Evolutionary conservation across 805 yeast genomes (phyloP).

Genomic region (Kluyveromyces lactis): DNA sequence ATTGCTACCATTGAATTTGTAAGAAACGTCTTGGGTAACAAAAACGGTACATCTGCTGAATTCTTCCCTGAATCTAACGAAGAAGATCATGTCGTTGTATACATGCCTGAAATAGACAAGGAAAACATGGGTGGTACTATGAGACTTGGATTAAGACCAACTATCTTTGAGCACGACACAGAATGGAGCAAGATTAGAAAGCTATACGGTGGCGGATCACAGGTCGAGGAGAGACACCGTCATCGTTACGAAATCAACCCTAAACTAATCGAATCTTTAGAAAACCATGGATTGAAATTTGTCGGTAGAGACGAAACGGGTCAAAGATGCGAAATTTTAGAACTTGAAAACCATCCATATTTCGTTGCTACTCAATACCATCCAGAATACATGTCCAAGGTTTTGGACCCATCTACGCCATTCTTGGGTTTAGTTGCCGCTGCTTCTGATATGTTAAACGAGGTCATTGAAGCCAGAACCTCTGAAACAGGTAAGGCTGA

Average conservation of each 20-base stretch:
- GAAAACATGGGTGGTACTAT: conserved; percentile 96
- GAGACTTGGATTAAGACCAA: conserved; percentile 94
- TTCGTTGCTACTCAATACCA: conserved; percentile 96
- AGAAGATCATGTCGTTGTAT: conserved; percentile 65
- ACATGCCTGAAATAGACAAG: conserved; percentile 98
- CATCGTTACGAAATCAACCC: conserved; percentile 98
- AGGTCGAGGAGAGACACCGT: conserved; percentile 90
- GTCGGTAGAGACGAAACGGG: conserved; percentile 91
- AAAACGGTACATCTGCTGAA: conserved; percentile 73
- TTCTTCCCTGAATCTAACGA: conserved; percentile 58
- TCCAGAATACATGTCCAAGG: conserved; percentile 96
- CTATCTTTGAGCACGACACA: conserved; percentile 62
- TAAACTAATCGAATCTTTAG: conserved; percentile 58
- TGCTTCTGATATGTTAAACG: conserved; percentile 71
- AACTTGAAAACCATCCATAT: conserved; percentile 79
- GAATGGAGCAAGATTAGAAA: conserved; percentile 65
- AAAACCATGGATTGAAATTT: conserved; percentile 71
- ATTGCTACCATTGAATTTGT: conserved; percentile 92
- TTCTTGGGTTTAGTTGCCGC: conserved; percentile 96
- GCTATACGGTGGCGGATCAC: conserved; percentile 63
- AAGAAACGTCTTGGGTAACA: conserved; percentile 64
- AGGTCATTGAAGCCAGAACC: conserved; percentile 40
- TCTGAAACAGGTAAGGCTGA: conserved; percentile 21
- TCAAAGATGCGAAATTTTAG: conserved; percentile 90
- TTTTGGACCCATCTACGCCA: conserved; percentile 93